These are phyloP conservation scores for Sphaerulina musiva DNA, from an alignment of 2,329 filamentous ascomycete species.

Conservation along the genomic window DNA sequence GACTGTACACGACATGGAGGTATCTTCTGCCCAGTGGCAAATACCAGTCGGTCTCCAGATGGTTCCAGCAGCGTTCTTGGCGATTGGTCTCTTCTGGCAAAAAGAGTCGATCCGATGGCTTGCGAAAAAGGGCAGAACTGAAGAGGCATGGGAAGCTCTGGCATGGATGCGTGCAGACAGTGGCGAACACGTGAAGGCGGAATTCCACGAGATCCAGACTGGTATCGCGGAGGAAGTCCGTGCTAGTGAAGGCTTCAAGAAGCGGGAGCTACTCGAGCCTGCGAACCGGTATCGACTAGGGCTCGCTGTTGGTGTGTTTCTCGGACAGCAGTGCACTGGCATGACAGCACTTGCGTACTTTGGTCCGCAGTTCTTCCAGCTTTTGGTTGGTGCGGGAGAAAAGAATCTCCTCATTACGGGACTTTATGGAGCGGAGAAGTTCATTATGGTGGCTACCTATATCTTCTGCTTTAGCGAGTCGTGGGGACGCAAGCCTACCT, in stretches of 20 bases:
- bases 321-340: conserved; percentile 50
- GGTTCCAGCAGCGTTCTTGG: conserved; percentile 44
- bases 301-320: conserved; percentile 44
- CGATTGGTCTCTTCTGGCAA: conserved; percentile 45
- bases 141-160: conserved; percentile 45
- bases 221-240: conserved; percentile 44
- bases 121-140: conserved; percentile 41
- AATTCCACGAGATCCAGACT: conserved; percentile 48
- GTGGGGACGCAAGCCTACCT: conserved; percentile 37
- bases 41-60: conserved; percentile 51
- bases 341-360: conserved; percentile 52
- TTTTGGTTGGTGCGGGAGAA: conserved; percentile 44
- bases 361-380: conserved; percentile 50
- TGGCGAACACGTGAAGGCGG: conserved; percentile 31
- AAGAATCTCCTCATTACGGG: conserved; percentile 47
- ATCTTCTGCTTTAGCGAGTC: conserved; percentile 48
- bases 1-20: conserved; percentile 33
- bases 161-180: conserved; percentile 48
- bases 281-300: conserved; percentile 43
- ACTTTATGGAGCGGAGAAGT: conserved; percentile 51
- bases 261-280: conserved; percentile 40
- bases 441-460: conserved; percentile 43
- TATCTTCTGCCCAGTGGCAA: conserved; percentile 48
- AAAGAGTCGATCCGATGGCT: conserved; percentile 49
- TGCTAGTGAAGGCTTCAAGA: conserved; percentile 34